These are phyloP conservation scores for Fusarium floridanum DNA, from an alignment of 2,329 filamentous ascomycete genomes.

Conservation along the genomic window DNA sequence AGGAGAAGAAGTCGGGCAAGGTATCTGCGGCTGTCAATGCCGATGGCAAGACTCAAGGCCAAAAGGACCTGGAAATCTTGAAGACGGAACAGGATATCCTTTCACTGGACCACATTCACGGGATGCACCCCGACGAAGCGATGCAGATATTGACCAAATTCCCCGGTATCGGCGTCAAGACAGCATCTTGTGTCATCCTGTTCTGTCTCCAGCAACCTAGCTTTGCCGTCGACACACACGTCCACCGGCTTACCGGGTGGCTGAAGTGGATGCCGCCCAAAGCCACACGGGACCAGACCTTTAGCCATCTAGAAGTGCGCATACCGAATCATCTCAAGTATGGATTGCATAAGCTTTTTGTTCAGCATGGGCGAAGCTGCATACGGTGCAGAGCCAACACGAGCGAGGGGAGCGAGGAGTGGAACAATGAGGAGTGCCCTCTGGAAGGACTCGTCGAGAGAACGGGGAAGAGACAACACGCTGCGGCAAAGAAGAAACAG, in stretches of 20 bases:
- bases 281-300: conserved; percentile 44
- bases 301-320: conserved; percentile 46
- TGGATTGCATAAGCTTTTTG: conserved; percentile 46
- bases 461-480: conserved; percentile 41
- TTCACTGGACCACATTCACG: conserved; percentile 45
- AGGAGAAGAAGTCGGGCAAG: conserved; percentile 38
- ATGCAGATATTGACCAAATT: conserved; percentile 46
- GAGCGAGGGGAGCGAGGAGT: conserved; percentile 46
- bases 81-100: conserved; percentile 44
- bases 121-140: conserved; percentile 45
- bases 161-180: conserved; percentile 46
- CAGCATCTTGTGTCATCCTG: conserved; percentile 46
- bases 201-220: conserved; percentile 47
- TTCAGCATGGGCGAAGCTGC: conserved; percentile 43
- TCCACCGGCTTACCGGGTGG: conserved; percentile 45
- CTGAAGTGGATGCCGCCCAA: conserved; percentile 46
- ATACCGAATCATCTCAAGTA: conserved; percentile 45
- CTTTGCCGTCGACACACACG: conserved; percentile 47
- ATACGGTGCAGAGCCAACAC: conserved; percentile 45
- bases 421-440: conserved; percentile 40
- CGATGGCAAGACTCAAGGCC: conserved; percentile 42
- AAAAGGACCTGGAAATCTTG: conserved; percentile 46
- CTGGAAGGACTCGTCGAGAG: conserved; percentile 43
- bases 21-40: conserved; percentile 29
- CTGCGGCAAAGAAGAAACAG: conserved; percentile 26